Base-by-base conservation (phyloP, 1,284 basidiomycete genomes). In the Meripilus lineatus region DNA sequence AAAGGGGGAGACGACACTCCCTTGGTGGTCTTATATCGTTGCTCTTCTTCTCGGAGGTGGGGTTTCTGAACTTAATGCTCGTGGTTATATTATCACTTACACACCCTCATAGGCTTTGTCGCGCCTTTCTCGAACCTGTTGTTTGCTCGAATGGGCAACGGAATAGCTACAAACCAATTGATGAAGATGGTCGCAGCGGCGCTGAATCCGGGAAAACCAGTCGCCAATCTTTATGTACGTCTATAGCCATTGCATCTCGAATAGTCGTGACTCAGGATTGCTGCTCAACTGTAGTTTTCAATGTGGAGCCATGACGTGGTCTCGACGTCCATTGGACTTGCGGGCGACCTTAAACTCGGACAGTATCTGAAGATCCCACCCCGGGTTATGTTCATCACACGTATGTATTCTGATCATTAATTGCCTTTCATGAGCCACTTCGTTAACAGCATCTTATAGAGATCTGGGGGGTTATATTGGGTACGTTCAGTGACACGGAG, bases 291-390 rank as follows among this genome's bases (percentile, higher is more conserved):
- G 14, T 23, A 79, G 77, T 79, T 79, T 60, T 74, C 75, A 0
- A 79, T 78, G 75, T 79, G 77, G 77, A 78, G 75, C 51, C 75
- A 80, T 50, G 77, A 79, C 50, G 72, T 78, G 32, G 64, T 80
- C 3, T 56, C 64, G 0, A 74, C 70, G n/a, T 75, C 74, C 3
- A 71, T 80, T 46, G 56, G 61, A 41, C 60, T 80, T 49, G 70
- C 74, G 22, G 58, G 71, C 48, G 74, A 88, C 56, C 67, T 89
- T 39, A 89, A 89, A 64, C 70, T 89, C 49, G 84, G 83, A 2
- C 84, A 88, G 56, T 88, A 89, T 63, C 63, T 84, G 46, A 88
- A 89, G 67, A 74, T 89, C 40, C 83, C 85, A 22, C 84, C 87
- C 21, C 74, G 82, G 13, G 67, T 74, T 35, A 84, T 83, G 68